Base-by-base conservation (phyloP, 495 filamentous ascomycete genomes). In the Stereocaulon alpinum region DNA sequence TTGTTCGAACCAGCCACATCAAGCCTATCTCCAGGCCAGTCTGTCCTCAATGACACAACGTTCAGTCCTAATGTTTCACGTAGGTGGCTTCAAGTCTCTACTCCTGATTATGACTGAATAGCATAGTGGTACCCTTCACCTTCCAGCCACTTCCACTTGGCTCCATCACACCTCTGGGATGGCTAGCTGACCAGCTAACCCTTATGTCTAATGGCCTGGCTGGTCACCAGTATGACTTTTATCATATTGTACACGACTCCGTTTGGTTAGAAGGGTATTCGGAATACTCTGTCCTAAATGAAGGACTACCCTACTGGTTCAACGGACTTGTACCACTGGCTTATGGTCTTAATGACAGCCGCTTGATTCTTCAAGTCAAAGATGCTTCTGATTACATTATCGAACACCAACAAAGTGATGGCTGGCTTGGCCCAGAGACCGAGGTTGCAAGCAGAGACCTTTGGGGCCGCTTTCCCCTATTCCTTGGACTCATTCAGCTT, bases 271-370 rank as follows among this genome's bases (percentile, higher is more conserved):
- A 82, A 3, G 78, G 80, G 2, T 67, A 69, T 22, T 64, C 70
- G 6, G 81, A 86, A 64, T 87, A 87, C 57, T 82, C 78, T 45
- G 66, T 66, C 7, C 71, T 86, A 3, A 74, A 83, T 58, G 83
- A 87, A 68, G 77, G 75, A 0, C 73, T 78, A 3, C 82, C 82
- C 2, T 86, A 87, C 65, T 87, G 82, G 84, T 77, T 84, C 59
- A 86, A 86, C 62, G 78, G 78, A 24, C 69, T 86, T 5, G 84
- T 87, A 3, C 81, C 83, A 14, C 72, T 86, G n/a, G 81, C 84
- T 15, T 86, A 79, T 63, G 69, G 70, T 0, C 66, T 83, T 14
- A 71, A 82, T 51, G 77, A 86, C 63, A 58, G 68, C 1, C 64
- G 79, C 17, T 67, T 86, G n/a, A 82, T 82, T 63, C 62, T 40